These are phyloP conservation scores for Cystobasidium ongulense DNA, from an alignment of 768 basidiomycete species.

Conservation along the genomic window DNA sequence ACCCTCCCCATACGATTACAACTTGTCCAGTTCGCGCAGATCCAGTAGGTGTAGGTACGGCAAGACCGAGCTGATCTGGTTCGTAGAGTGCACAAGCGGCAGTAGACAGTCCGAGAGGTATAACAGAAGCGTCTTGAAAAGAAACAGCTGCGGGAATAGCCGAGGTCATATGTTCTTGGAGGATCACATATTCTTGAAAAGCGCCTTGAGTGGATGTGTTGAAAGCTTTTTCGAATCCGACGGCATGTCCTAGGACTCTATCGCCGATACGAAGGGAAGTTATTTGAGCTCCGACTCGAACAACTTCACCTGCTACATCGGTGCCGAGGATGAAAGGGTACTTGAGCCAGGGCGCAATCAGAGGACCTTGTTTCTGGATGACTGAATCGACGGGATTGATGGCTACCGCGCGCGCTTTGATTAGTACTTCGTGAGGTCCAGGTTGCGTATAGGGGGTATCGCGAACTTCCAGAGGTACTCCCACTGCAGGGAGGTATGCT, in stretches of 20 bases:
- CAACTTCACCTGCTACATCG: not conserved
- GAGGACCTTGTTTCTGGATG: not conserved
- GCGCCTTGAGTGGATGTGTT: not conserved
- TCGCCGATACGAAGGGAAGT: not conserved
- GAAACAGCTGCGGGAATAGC: not conserved
- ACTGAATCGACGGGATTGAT: not conserved
- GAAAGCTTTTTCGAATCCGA: not conserved
- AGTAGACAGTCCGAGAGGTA: not conserved
- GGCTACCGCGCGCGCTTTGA: constrained; percentile 2
- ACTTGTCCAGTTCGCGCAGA: not conserved
- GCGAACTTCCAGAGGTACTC: not conserved
- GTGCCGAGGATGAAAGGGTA: not conserved
- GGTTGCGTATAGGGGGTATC: not conserved
- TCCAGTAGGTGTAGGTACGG: not conserved
- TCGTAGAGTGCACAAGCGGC: not conserved
- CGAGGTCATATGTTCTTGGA: not conserved
- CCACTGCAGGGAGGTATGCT: not conserved
- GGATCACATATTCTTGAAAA: not conserved
- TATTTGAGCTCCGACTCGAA: not conserved
- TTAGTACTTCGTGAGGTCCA: not conserved
- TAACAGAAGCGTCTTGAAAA: not conserved
- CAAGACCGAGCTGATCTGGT: not conserved
- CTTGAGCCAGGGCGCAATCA: not conserved
- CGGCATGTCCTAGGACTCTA: not conserved
- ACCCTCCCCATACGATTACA: constrained; percentile 19